Evolutionary conservation across 139 green algal species (phyloP), one percentile per base, ranked within the genome.

Genomic region (Coelastrella sp.): DNA sequence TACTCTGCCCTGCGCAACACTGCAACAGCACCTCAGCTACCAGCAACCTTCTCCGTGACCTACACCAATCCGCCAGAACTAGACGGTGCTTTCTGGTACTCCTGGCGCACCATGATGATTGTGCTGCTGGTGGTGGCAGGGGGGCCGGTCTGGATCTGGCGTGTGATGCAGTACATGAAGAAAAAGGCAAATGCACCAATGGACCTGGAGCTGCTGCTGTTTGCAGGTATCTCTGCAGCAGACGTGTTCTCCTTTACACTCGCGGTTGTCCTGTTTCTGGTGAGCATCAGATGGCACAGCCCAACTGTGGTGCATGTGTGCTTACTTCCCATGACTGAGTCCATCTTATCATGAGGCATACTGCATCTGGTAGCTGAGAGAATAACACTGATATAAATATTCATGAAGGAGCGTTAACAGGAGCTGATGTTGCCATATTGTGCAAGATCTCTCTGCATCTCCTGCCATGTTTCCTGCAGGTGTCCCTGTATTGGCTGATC

Each of bases 401-500:
- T 3, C 1, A 49, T 3, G 35, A 49, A 49, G 35, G 35, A 49
- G 35, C 35, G 35, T 1, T 3, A 49, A 49, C 1, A 49, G 35
- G 35, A 49, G 35, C 35, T 49, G 35, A 3, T 49, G 35, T 49
- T 3, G 3, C 35, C 35, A 49, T 49, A 49, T 49, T 49, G 35
- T 49, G 35, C 35, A 49, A 49, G 35, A 49, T 49, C 35, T 70
- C 61, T 70, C 14, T 70, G 14, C 14, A 70, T 70, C 61, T 20
- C 61, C 61, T 12, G 61, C 61, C 11, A 15, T 70, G 61, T 70
- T 27, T 27, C 68, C 14, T 92, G 60, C 24, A 93, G 35, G 92
- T 95, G 11, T 91, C 92, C 0, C 49, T 96, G 12, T 95, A 95
- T 92, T 95, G 95, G 91, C 90, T 95, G 66, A 92, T 93, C 65